Percentiles rank a stretch among this genome's conserved stretches.
These are phyloP conservation scores for Coniella lustricola DNA, from an alignment of 2,329 filamentous ascomycete species.

Conservation along the genomic window DNA sequence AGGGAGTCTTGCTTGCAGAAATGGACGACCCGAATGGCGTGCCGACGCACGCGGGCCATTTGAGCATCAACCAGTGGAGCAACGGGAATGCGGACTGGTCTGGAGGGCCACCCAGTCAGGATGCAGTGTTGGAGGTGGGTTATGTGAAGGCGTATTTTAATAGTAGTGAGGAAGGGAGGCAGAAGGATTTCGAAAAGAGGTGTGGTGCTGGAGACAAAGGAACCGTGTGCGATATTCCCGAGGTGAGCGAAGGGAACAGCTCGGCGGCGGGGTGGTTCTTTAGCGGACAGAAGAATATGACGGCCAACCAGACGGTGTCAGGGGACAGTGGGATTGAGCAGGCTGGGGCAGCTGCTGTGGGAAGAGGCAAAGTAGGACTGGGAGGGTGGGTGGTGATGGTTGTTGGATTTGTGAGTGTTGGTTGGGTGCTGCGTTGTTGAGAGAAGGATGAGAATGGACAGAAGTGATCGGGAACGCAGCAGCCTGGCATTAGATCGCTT, in stretches of 20 bases:
- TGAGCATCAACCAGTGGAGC: constrained; percentile 71
- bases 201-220: constrained; percentile 32
- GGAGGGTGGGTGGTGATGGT: background rate
- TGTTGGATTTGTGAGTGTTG: background rate
- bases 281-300: constrained; percentile 36
- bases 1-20: constrained; percentile 48
- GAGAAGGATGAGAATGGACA: too few species aligned
- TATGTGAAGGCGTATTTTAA: constrained; percentile 80
- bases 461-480: too few species aligned
- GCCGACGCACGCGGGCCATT: constrained; percentile 54
- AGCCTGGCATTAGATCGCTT: too few species aligned
- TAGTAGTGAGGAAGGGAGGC: constrained; percentile 42
- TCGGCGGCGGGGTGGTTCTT: constrained; percentile 41
- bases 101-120: constrained; percentile 56
- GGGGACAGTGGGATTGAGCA: constrained; percentile 10
- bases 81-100: constrained; percentile 69
- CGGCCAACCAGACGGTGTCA: constrained; percentile 39
- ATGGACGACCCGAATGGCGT: constrained; percentile 48
- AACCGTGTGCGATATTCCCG: constrained; percentile 45
- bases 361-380: background rate
- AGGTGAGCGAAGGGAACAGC: constrained; percentile 29
- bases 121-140: constrained; percentile 56
- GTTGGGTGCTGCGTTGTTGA: background rate
- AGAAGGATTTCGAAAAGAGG: constrained; percentile 31
- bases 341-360: background rate